These are phyloP conservation scores for Pseudoneurospora amorphoporcata DNA, from an alignment of 495 filamentous ascomycete species.

Conservation along the genomic window DNA sequence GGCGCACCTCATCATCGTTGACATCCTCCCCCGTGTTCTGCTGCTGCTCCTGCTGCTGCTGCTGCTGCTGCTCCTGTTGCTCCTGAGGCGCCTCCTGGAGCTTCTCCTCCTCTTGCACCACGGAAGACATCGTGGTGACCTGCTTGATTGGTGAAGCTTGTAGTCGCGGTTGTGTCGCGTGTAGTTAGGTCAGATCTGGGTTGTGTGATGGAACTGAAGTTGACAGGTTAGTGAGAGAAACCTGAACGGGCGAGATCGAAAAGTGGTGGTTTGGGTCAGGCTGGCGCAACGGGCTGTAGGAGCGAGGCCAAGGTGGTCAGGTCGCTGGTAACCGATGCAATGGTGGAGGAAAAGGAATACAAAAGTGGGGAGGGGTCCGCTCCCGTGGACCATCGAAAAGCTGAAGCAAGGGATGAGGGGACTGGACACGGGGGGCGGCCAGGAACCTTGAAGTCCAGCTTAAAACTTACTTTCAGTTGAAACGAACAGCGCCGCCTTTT, in stretches of 20 bases:
- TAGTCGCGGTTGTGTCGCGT: background rate
- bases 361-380: background rate
- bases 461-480: background rate
- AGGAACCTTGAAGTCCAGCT: background rate
- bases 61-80: background rate
- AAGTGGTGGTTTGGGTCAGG: background rate
- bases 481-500: background rate
- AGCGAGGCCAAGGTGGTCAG: background rate
- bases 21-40: slow-evolving; percentile 29
- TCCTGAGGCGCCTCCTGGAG: slow-evolving; percentile 11
- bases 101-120: slow-evolving; percentile 17
- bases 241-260: background rate
- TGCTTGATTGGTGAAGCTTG: background rate
- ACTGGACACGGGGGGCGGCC: background rate
- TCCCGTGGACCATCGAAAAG: background rate
- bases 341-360: background rate
- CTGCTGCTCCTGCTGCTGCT: slow-evolving; percentile 9
- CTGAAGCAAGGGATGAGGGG: background rate
- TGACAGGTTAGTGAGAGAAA: background rate
- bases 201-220: background rate
- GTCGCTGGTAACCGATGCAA: background rate
- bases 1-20: slow-evolving; percentile 37
- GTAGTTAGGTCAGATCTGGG: background rate
- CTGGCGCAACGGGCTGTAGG: background rate
- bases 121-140: slow-evolving; percentile 14